Evolutionary conservation across 805 yeast genomes (phyloP), one percentile per base, ranked within the genome.

Genomic region (Wickerhamiella galacta): DNA sequence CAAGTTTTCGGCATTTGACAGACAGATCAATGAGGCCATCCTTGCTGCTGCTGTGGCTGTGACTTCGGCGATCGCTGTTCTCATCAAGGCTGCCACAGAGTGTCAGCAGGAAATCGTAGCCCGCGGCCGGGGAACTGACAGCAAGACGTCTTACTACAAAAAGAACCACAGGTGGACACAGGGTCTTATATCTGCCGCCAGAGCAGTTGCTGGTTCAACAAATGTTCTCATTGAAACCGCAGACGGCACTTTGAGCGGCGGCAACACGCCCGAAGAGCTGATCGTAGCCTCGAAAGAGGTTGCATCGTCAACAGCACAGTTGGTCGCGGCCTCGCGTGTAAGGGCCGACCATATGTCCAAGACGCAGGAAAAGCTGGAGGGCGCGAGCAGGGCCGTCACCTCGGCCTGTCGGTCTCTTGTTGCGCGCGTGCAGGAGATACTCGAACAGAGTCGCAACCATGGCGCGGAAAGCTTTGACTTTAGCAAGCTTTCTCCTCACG

Each of bases 91-190:
- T 3, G 80, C 93, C 2, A 72, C 81, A 17, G 82, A 71, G 22
- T 72, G 87, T 15, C 94, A 82, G 53, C 57, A 68, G 36, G 94
- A 82, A 54, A 81, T 82, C 48, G 87, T 75, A 4, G 66, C 70
- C 35, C 68, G 67, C 38, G 81, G 80, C 27, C 63, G 66, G 37
- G 87, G 87, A 3, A 53, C 71, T 0, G 70, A 66, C 30, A 62
- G 80, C 2, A 63, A 71, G 37, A 70, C 82, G 10, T 78, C 77
- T 28, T 82, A 75, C 52, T 83, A 83, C 57, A 78, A 75, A 52
- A 81, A 80, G 55, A 78, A 82, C 52, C 82, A 74, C 53, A 66
- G 87, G 46, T 82, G 95, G 95, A 80, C 94, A 0, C 93, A 83
- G 55, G 95, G 95, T 16, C 70, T 82, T 36, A 73, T 82, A 20